These are phyloP conservation scores for Cadophora luteo-olivacea DNA, from an alignment of 2,329 filamentous ascomycete genomes.

Conservation along the genomic window DNA sequence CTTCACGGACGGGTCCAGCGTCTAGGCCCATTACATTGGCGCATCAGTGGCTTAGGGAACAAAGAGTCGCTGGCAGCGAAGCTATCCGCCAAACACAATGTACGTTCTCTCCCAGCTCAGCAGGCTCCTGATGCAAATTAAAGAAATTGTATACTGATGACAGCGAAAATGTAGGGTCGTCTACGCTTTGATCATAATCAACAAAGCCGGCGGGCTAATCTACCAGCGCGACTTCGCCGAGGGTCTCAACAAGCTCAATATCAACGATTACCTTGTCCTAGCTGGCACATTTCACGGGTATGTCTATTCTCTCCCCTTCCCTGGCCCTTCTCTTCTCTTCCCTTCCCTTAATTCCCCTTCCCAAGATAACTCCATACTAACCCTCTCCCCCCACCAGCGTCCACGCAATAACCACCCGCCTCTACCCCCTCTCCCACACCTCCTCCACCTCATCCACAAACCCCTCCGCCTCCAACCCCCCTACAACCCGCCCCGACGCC, in stretches of 20 bases:
- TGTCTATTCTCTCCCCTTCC: slow-evolving; percentile 43
- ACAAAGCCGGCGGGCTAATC: slow-evolving; percentile 95
- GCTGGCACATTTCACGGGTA: slow-evolving; percentile 97
- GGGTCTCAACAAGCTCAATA: slow-evolving; percentile 83
- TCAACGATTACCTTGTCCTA: slow-evolving; percentile 96
- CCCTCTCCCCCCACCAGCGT: slow-evolving; percentile 52
- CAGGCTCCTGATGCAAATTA: background rate
- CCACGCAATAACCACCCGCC: slow-evolving; percentile 71
- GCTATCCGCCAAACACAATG: background rate
- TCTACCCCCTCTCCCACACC: slow-evolving; percentile 61
- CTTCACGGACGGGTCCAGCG: background rate
- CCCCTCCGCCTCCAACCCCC: slow-evolving; percentile 34
- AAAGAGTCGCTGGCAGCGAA: background rate
- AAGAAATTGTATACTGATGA: background rate
- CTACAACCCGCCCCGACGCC: slow-evolving; percentile 58
- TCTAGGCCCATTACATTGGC: too few species aligned
- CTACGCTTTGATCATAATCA: slow-evolving; percentile 95
- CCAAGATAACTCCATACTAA: slow-evolving; percentile 17
- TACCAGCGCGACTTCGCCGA: slow-evolving; percentile 95
- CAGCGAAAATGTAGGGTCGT: slow-evolving; percentile 71
- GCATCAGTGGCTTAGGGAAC: background rate
- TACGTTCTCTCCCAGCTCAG: background rate
- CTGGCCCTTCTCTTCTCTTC: slow-evolving; percentile 3
- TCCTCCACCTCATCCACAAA: slow-evolving; percentile 55
- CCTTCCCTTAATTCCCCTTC: background rate